These are phyloP conservation scores for Cystobasidium pallidum DNA, from an alignment of 1,284 basidiomycete genomes.

Conservation along the genomic window DNA sequence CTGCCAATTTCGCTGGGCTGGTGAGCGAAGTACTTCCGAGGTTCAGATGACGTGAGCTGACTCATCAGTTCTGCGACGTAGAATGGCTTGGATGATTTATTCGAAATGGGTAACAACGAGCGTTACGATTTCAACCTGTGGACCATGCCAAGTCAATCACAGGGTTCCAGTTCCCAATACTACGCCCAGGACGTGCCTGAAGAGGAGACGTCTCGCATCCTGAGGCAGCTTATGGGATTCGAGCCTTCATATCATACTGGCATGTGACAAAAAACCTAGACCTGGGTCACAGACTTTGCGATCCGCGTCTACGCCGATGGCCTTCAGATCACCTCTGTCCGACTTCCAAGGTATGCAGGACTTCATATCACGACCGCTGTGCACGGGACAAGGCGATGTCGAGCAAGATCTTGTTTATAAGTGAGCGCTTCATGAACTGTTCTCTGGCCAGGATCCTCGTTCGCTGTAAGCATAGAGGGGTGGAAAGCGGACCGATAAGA, in stretches of 20 bases:
- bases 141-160: slow-evolving; percentile 21
- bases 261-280: too few species aligned
- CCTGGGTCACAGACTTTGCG: too few species aligned
- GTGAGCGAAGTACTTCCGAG: neutral
- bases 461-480: slow-evolving; percentile 62
- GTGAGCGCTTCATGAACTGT: slow-evolving; percentile 76
- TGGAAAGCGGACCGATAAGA: too few species aligned
- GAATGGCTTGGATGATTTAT: slow-evolving; percentile 22
- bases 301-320: too few species aligned
- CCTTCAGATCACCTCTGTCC: too few species aligned
- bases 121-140: slow-evolving; percentile 31
- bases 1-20: slow-evolving; percentile 23
- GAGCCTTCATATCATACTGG: slow-evolving; percentile 14
- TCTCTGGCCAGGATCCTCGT: slow-evolving; percentile 86
- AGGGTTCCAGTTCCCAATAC: neutral
- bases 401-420: slow-evolving; percentile 54
- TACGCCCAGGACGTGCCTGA: slow-evolving; percentile 9
- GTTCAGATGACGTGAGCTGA: neutral
- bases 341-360: slow-evolving; percentile 44
- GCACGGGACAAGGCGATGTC: slow-evolving; percentile 45
- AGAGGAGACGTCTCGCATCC: slow-evolving; percentile 20
- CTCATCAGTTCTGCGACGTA: neutral
- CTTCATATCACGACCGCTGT: slow-evolving; percentile 2
- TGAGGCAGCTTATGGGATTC: slow-evolving; percentile 32
- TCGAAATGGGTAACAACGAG: slow-evolving; percentile 29